A percentile compares a stretch with the other conserved stretches of the same genome.
phyloP scores from a whole-genome alignment of 176 grass and related monocot species.

The Rhynchospora breviuscula region DNA sequence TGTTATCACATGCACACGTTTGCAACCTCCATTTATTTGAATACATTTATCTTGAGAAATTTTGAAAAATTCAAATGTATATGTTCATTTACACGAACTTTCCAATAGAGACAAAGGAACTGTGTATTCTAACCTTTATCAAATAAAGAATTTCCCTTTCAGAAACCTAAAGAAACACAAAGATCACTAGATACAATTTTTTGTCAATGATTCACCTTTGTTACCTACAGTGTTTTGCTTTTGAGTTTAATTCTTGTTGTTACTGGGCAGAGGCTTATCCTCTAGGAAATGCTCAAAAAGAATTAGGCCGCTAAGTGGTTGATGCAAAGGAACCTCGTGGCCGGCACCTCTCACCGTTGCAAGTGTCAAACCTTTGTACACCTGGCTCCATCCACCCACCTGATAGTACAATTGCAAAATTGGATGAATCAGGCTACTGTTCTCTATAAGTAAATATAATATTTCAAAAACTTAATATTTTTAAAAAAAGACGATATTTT shows the following conservation, averaged over 20 bases:
- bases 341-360: constrained; percentile 36
- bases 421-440: too few relatives aligned
- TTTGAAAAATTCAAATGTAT: neutral
- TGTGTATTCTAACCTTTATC: neutral
- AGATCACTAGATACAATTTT: neutral
- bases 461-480: too few relatives aligned
- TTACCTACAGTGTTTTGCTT: neutral
- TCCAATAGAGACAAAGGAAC: neutral
- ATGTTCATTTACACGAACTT: constrained; percentile 5
- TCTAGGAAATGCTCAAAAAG: constrained; percentile 41
- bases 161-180: neutral
- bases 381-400: constrained; percentile 50
- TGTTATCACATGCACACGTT: neutral
- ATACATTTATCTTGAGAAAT: neutral
- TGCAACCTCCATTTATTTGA: neutral
- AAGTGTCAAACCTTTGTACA: constrained; percentile 40
- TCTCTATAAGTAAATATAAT: too few relatives aligned
- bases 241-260: neutral
- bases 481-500: too few relatives aligned
- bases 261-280: constrained; percentile 23
- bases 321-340: constrained; percentile 47
- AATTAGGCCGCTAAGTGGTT: constrained; percentile 33
- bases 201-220: neutral
- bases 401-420: neutral
- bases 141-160: constrained; percentile 4